Conservation (phyloP, 2,329 filamentous ascomycete species). For the Parascedosporium putredinis region DNA sequence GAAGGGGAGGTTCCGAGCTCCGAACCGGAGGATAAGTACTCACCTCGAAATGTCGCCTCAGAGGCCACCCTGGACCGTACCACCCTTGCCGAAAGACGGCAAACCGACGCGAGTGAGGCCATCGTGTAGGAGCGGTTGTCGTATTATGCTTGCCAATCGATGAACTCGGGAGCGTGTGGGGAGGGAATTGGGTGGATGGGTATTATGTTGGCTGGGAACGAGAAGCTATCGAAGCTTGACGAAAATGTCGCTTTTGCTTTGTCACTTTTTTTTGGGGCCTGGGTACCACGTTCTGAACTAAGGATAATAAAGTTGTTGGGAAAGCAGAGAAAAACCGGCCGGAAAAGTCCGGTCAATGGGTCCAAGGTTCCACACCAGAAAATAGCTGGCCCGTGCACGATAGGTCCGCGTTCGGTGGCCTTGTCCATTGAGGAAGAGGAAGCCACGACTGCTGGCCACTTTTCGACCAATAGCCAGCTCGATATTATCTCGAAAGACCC, state of each 20-base stretch:
- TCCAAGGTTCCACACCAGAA: background rate
- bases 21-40: conserved; percentile 16
- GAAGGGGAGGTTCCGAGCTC: background rate
- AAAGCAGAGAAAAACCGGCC: background rate
- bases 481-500: no score
- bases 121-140: conserved; percentile 30
- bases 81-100: conserved; percentile 52
- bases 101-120: conserved; percentile 56
- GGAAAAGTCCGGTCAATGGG: background rate
- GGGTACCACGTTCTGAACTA: no score
- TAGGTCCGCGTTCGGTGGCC: no score
- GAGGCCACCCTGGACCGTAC: conserved; percentile 41
- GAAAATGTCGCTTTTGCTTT: conserved; percentile 6
- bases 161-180: no score
- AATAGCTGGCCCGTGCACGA: background rate
- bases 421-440: no score
- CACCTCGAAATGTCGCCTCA: conserved; percentile 49
- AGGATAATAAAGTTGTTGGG: conserved; percentile 5
- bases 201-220: no score
- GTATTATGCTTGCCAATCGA: background rate
- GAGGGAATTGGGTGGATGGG: background rate
- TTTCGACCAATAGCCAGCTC: no score
- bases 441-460: no score
- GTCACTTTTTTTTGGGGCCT: no score
- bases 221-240: background rate